Evolutionary conservation across 2,329 filamentous ascomycete genomes (phyloP), one percentile per base, ranked within the genome.

Genomic region (Ampelomyces quisqualis): DNA sequence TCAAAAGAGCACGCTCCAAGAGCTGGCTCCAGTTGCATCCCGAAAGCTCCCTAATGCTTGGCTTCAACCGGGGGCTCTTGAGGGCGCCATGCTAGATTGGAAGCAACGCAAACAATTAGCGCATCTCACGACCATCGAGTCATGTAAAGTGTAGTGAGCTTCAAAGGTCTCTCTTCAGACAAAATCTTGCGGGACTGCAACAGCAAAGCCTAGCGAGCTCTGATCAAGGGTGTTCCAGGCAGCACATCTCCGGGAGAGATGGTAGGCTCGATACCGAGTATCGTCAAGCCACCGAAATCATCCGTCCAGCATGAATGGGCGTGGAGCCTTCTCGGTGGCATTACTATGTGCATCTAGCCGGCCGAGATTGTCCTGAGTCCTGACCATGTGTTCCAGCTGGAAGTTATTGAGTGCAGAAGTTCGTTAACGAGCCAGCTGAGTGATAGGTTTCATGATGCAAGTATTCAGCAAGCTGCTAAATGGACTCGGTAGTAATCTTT

Each of bases 1-100:
- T 57, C 43, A 57, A 55, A 55, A 43, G 40, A 52, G 61, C 62
- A 66, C 60, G 60, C 55, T 57, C 61, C 61, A 44, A 49, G 51
- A 40, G 38, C 42, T 64, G 61, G 60, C 58, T 59, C 52, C 51
- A 49, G n/a, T n/a, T n/a, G n/a, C n/a, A n/a, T n/a, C n/a, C 46
- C 55, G 42, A 44, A 31, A 42, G 45, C 52, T 53, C 54, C 49
- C 47, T 55, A 47, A 49, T 43, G 5, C 28, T 60, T 59, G 60
- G 60, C 39, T 45, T 38, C 42, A 50, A 41, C 58, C 55, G 57
- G 57, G 42, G 31, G 44, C 40, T 50, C 9, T 40, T 43, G 47
- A 44, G 34, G 24, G 35, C 18, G 41, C 35, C 27, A 45, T n/a
- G n/a, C n/a, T n/a, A n/a, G n/a, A n/a, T n/a, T n/a, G n/a, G n/a